Percentiles rank a stretch among this genome's conserved stretches.
Conservation (phyloP, 495 filamentous ascomycete species). For the Penicillium goetzii region DNA sequence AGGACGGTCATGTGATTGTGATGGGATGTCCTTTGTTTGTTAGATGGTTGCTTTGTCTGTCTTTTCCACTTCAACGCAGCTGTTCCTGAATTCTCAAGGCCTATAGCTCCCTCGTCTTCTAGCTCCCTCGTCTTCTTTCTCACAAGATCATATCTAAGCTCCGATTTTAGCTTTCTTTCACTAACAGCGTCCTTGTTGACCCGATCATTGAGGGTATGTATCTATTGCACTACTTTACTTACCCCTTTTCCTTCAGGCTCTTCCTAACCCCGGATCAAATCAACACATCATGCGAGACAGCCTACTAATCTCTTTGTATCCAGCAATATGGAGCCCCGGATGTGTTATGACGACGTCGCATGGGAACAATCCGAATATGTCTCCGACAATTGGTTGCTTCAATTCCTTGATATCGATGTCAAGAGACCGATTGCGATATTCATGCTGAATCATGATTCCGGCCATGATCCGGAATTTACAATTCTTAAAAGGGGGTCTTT, state of each 20-base stretch:
- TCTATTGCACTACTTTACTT: neutral
- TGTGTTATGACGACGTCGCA: conserved; percentile 24
- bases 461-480: conserved; percentile 12
- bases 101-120: neutral
- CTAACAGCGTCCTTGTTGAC: neutral
- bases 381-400: conserved; percentile 21
- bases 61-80: neutral
- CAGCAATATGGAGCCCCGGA: conserved; percentile 11
- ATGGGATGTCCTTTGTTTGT: no score
- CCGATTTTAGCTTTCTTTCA: neutral
- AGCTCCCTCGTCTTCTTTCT: neutral
- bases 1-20: no score
- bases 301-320: neutral
- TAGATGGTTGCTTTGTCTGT: neutral
- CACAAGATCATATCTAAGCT: neutral
- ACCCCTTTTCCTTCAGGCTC: neutral
- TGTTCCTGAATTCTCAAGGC: neutral
- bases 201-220: neutral
- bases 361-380: conserved; percentile 24
- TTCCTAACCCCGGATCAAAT: neutral
- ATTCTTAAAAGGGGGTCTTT: conserved; percentile 21
- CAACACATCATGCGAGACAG: neutral
- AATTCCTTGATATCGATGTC: conserved; percentile 18
- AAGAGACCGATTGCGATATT: conserved; percentile 17
- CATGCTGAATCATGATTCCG: conserved; percentile 15